Evolutionary conservation across 108 stramenopile species (phyloP), one percentile per base, ranked within the genome.

Genomic region (Conticribra weissflogii): DNA sequence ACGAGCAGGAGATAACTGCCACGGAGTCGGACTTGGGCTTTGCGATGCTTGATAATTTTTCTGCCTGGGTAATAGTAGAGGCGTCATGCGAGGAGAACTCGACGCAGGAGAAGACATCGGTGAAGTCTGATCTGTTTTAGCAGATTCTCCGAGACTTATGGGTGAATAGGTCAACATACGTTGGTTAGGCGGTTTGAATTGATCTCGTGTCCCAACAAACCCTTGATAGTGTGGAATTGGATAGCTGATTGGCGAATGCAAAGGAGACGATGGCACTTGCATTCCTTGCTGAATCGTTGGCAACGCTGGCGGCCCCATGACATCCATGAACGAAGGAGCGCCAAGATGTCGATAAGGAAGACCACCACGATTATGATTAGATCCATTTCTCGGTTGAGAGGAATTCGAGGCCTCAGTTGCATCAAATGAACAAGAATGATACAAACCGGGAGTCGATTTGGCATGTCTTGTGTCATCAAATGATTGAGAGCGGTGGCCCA

Each of bases 41-140:
- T 44, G 54, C 44, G 29, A 31, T 46, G 2, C 36, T 9, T 41
- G 36, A 41, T 41, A 9, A 22, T 54, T 46, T 23, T 25, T 33
- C 46, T 44, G 54, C 19, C 23, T 67, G 23, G 66, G 59, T 23
- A 60, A 17, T 45, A 24, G 59, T 22, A 60, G 22, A 17, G 76
- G 78, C 29, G 78, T 71, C 18, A 63, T 58, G 19, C 68, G 71
- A 36, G 78, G 78, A 32, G 78, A 79, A 45, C 72, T 66, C 27
- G 78, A 79, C 8, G 36, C 5, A 25, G 78, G 71, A 23, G 63
- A 70, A 28, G 78, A 79, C 66, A 72, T 63, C 17, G 71, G 71
- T 27, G 78, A 72, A 56, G 78, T 79, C 33, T 63, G 66, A 51
- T 68, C 78, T 32, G 78, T 79, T 7, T 23, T 54, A 30, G 32